A percentile compares a stretch with the other conserved stretches of the same genome.
Evolutionary conservation across 2,329 filamentous ascomycete genomes (phyloP).

Genomic region (Pseudovirgaria hyperparasitica): DNA sequence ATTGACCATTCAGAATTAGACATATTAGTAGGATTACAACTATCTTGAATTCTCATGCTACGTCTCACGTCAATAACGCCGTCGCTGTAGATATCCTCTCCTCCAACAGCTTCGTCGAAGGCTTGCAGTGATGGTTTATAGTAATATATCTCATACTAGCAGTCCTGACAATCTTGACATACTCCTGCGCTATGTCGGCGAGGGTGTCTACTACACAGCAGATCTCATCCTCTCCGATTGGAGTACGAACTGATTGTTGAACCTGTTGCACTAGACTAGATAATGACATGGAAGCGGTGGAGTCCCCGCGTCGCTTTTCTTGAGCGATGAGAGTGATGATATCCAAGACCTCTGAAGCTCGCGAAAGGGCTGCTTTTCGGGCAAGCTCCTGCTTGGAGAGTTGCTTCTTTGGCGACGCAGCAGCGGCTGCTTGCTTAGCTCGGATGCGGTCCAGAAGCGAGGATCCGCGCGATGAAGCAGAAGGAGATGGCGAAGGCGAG

Average conservation of each 20-base stretch:
- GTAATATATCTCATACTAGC: too few species aligned
- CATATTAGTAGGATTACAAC: too few species aligned
- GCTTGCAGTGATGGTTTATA: too few species aligned
- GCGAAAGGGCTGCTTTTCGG: constrained; percentile 34
- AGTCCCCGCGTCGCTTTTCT: constrained; percentile 10
- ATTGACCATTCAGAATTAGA: too few species aligned
- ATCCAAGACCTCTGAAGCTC: constrained; percentile 31
- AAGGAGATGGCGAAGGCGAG: background rate
- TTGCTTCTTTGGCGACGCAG: constrained; percentile 24
- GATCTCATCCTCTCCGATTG: constrained; percentile 32
- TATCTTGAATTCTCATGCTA: too few species aligned
- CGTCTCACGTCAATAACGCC: too few species aligned
- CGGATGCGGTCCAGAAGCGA: constrained; percentile 38
- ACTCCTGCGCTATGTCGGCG: constrained; percentile 29
- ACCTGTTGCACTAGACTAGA: constrained; percentile 28
- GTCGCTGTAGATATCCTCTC: too few species aligned
- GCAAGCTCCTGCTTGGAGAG: constrained; percentile 29
- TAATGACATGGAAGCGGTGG: constrained; percentile 32
- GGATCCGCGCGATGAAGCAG: constrained; percentile 2
- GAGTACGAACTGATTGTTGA: constrained; percentile 32
- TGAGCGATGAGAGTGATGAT: constrained; percentile 31
- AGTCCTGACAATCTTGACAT: constrained; percentile 26
- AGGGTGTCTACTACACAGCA: constrained; percentile 30
- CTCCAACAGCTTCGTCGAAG: too few species aligned
- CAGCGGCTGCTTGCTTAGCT: constrained; percentile 32